Base-by-base conservation (phyloP, 31 red algal genomes). In the Odonthalia washingtoniensis region DNA sequence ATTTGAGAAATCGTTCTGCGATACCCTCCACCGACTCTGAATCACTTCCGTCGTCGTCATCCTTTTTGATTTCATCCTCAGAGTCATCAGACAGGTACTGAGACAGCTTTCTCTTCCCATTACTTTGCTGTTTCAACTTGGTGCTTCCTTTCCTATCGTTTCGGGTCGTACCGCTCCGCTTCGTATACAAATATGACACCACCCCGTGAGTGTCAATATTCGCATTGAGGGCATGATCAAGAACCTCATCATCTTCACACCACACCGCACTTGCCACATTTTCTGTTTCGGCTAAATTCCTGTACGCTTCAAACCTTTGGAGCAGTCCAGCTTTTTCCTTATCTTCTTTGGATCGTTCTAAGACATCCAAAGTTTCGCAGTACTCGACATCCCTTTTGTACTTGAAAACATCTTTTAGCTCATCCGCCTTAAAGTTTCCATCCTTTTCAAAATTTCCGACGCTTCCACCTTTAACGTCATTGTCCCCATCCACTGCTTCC, bases 391-490 rank as follows among this genome's bases (percentile, higher is more conserved):
- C 65, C 31, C 84, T 53, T 18, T 87, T 72, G 77, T 90, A 95
- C n/a, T 84, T 67, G 83, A 95, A 95, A 45, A 95, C 62, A 42
- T 91, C 93, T 30, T 88, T 89, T 28, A 95, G 60, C 44, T 95
- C 81, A 5, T 90, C 87, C 61, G 83, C 93, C 65, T 78, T 90
- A 83, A 95, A 95, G 44, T 95, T 95, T 5, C 93, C 93, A 64
- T 81, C 87, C 52, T 82, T 90, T 44, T 41, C 87, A 74, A 46
- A 83, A 37, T 46, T 43, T 21, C 76, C 76, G 14, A 60, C 64
- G 12, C 35, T 3, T 40, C 49, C 42, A 12, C 49, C 16, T 17
- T 63, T 75, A 12, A 67, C 57, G 24, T 68, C 42, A 26, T 32
- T 68, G 35, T 79, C 57, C 16, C 77, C 87, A 21, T 74, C 75